These are phyloP conservation scores for Starmerella vaccinii DNA, from an alignment of 805 yeast genomes.

Conservation along the genomic window DNA sequence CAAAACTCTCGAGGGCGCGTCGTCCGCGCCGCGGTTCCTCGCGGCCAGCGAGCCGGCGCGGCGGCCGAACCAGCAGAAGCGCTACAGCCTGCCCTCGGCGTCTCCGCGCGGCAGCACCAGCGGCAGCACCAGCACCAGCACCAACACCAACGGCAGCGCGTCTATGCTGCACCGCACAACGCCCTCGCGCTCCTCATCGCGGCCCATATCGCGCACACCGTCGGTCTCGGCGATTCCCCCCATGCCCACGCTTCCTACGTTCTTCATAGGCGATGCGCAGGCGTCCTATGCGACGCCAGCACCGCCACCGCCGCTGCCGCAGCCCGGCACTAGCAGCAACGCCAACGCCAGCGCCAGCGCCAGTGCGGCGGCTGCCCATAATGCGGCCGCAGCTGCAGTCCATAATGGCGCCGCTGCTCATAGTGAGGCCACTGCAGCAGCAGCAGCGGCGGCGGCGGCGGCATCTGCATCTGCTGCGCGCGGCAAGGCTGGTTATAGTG, in stretches of 20 bases:
- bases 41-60: conserved; percentile 9
- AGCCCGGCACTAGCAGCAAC: too few species aligned
- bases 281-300: background rate
- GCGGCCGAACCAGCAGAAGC: conserved; percentile 2
- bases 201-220: background rate
- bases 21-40: conserved; percentile 15
- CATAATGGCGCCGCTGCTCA: too few species aligned
- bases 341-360: too few species aligned
- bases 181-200: background rate
- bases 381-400: too few species aligned
- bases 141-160: too few species aligned
- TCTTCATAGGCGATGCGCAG: background rate
- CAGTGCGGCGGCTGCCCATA: too few species aligned
- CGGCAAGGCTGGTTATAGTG: too few species aligned
- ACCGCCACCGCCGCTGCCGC: too few species aligned
- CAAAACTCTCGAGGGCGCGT: conserved; percentile 23
- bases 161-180: background rate
- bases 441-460: too few species aligned
- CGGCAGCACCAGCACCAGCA: too few species aligned
- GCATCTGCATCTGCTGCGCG: too few species aligned
- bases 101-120: background rate
- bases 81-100: conserved; percentile 2
- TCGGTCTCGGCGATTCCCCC: background rate
- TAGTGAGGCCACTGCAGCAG: too few species aligned
- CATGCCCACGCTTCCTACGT: conserved; percentile 1